Conservation (phyloP, 208 protist species). For the Acanthamoeba royreba region DNA sequence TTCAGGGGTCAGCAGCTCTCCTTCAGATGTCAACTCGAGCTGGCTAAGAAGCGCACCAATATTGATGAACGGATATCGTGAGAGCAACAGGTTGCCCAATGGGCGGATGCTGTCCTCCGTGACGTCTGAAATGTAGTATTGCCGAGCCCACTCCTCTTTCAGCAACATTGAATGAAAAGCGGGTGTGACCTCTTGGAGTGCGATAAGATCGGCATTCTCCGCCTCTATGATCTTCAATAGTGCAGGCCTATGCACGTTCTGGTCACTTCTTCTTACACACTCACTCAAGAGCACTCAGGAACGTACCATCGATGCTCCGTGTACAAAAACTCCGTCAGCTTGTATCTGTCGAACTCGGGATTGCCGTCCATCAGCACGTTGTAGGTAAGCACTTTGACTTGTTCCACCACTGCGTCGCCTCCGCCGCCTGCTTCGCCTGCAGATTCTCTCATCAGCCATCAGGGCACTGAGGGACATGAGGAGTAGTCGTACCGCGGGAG, state of each 20-base stretch:
- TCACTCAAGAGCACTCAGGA: neutral
- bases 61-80: neutral
- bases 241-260: neutral
- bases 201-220: neutral
- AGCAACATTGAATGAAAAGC: neutral
- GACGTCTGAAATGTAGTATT: neutral
- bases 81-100: constrained; percentile 3
- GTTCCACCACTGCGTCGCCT: neutral
- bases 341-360: neutral
- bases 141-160: neutral
- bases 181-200: neutral
- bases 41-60: neutral
- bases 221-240: neutral
- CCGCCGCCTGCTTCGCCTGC: neutral
- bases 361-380: constrained; percentile 16
- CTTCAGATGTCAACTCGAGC: neutral
- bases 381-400: neutral
- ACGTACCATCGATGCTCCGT: neutral
- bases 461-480: neutral
- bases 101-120: neutral
- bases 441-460: too few species aligned
- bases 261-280: neutral
- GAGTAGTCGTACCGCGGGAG: too few species aligned
- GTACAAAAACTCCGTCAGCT: neutral
- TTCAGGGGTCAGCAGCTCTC: neutral